These are phyloP conservation scores for Heritiera littoralis DNA, from an alignment of 345 rosid species.

Conservation along the genomic window DNA sequence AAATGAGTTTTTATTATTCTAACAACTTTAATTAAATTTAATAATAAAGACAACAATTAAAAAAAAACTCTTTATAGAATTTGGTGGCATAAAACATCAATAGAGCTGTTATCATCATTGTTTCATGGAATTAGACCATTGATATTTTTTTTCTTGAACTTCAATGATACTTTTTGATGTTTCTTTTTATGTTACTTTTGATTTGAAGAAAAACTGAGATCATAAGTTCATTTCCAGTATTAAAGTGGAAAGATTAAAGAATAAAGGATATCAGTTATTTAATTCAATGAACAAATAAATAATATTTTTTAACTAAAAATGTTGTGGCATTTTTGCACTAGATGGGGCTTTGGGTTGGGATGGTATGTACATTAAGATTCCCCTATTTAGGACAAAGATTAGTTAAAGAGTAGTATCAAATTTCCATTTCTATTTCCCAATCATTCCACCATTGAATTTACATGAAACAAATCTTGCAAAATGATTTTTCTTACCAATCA, in stretches of 20 bases:
- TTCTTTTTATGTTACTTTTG: neutral
- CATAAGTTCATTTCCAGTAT: neutral
- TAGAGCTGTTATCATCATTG: slow-evolving; percentile 3
- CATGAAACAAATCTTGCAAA: neutral
- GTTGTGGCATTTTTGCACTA: neutral
- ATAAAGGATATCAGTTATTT: neutral
- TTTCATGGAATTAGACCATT: neutral
- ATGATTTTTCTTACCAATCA: neutral
- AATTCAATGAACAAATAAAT: neutral
- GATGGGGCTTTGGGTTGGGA: neutral
- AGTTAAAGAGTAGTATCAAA: neutral
- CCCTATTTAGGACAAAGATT: slow-evolving; percentile 4
- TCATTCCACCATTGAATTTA: slow-evolving; percentile 7
- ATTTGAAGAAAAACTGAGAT: neutral
- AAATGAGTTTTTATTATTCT: neutral
- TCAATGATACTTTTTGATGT: neutral
- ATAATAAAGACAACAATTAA: no score
- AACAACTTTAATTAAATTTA: no score
- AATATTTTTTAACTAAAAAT: neutral
- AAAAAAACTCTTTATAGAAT: neutral
- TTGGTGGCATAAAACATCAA: slow-evolving; percentile 10
- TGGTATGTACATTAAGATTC: neutral
- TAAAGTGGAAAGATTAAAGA: neutral
- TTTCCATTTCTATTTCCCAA: neutral
- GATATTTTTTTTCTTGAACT: neutral